Conservation (phyloP, 306 rosid species). For the Corylus americana region DNA sequence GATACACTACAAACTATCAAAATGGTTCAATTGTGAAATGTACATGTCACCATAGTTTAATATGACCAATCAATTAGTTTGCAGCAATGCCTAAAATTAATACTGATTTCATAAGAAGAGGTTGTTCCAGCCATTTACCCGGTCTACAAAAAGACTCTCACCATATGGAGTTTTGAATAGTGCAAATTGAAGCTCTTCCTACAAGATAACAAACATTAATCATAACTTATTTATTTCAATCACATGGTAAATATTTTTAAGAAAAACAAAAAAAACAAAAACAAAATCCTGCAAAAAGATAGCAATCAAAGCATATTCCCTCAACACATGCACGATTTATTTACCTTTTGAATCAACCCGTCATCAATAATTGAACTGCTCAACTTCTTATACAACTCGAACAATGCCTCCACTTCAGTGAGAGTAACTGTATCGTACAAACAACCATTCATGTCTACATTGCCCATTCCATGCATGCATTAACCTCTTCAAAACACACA, state of each 20-base stretch:
- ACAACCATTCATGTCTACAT: slow-evolving; percentile 3
- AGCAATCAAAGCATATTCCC: slow-evolving; percentile 4
- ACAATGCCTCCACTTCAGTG: slow-evolving; percentile 76
- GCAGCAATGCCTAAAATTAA: slow-evolving; percentile 6
- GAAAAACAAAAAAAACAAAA: background rate
- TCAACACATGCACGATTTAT: background rate
- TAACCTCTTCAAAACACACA: background rate
- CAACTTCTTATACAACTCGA: slow-evolving; percentile 69
- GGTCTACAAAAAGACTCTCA: slow-evolving; percentile 71
- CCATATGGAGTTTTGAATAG: slow-evolving; percentile 50
- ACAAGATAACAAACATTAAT: slow-evolving; percentile 16
- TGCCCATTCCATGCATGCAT: background rate
- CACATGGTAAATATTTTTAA: background rate
- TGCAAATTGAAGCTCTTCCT: slow-evolving; percentile 89
- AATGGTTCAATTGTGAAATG: slow-evolving; percentile 6
- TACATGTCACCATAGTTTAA: background rate
- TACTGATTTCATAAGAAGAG: background rate
- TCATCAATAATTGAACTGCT: slow-evolving; percentile 78
- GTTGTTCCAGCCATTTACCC: slow-evolving; percentile 43
- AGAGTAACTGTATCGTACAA: slow-evolving; percentile 52
- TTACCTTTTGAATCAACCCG: slow-evolving; percentile 86
- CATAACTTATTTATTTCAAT: background rate
- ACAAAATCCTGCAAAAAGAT: background rate
- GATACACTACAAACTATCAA: background rate
- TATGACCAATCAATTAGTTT: slow-evolving; percentile 10